Conservation (phyloP, 306 rosid genomes). For the Prunus dulcis region DNA sequence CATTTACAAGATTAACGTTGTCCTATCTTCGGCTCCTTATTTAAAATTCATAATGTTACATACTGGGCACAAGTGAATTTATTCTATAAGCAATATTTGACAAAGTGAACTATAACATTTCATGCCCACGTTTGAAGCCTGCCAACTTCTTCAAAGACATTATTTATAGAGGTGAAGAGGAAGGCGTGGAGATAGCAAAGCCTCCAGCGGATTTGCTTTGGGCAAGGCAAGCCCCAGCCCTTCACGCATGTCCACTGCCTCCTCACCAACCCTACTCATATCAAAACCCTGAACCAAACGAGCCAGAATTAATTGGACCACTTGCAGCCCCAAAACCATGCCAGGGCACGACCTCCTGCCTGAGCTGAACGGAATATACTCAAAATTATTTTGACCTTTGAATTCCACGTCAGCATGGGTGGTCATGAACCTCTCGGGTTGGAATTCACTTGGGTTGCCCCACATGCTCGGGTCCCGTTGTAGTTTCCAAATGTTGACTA, state of each 20-base stretch:
- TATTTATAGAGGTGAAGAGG: constrained; percentile 13
- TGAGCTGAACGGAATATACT: constrained; percentile 32
- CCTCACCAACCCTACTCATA: neutral
- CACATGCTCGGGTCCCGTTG: constrained; percentile 32
- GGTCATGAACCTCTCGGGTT: constrained; percentile 31
- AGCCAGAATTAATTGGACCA: constrained; percentile 28
- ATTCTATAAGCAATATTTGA: neutral
- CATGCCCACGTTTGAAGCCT: no score
- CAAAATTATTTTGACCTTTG: constrained; percentile 6
- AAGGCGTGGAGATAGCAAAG: constrained; percentile 36
- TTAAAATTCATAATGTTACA: no score
- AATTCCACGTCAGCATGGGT: neutral
- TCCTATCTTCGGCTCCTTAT: no score
- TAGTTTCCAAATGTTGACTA: constrained; percentile 33
- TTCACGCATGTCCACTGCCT: constrained; percentile 29
- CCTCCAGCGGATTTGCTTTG: constrained; percentile 13
- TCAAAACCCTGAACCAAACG: constrained; percentile 38
- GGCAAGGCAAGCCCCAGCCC: constrained; percentile 32
- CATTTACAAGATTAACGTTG: no score
- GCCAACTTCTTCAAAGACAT: neutral
- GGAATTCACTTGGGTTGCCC: constrained; percentile 25
- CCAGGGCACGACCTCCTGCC: constrained; percentile 39
- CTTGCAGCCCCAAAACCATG: constrained; percentile 16
- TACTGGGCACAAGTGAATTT: no score
- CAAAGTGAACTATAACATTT: no score